Evolutionary conservation across 192 early-diverging fungal genomes (phyloP).

Genomic region (Coemansia sp.): DNA sequence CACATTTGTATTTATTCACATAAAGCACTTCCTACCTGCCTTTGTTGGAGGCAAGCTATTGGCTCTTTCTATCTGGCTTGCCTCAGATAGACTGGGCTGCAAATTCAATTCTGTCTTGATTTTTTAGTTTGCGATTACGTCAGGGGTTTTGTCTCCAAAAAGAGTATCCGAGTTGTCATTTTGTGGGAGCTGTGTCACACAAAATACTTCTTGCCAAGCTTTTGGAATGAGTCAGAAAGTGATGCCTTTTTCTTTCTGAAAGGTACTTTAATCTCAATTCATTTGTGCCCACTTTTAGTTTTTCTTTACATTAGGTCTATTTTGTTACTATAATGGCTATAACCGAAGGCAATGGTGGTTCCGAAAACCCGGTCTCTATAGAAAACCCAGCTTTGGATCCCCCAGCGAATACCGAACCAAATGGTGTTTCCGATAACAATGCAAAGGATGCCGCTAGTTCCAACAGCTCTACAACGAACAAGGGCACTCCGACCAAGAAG

Average conservation of each 20-base stretch:
- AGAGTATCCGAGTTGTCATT: not conserved
- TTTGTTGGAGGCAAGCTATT: constrained; percentile 7
- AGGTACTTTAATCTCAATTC: not conserved
- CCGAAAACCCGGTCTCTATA: not conserved
- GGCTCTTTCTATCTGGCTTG: too few species aligned
- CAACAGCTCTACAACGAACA: not conserved
- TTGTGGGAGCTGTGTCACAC: not conserved
- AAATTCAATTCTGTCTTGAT: not conserved
- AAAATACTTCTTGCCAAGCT: not conserved
- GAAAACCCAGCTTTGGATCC: not conserved
- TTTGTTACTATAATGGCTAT: not conserved
- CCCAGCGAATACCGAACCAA: not conserved
- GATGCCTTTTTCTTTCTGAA: not conserved
- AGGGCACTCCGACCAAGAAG: not conserved
- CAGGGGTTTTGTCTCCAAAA: not conserved
- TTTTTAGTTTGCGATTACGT: not conserved
- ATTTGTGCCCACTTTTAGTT: not conserved
- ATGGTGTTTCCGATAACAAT: not conserved
- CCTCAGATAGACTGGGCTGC: not conserved
- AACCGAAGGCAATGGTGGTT: not conserved
- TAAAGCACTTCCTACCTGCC: not conserved
- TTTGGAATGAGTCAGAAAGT: too few species aligned
- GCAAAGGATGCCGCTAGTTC: not conserved
- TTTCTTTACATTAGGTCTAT: not conserved
- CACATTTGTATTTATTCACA: not conserved